Base-by-base conservation (phyloP, 78 protist genomes). In the slime mould (Dictyostelium discoideum) region DNA sequence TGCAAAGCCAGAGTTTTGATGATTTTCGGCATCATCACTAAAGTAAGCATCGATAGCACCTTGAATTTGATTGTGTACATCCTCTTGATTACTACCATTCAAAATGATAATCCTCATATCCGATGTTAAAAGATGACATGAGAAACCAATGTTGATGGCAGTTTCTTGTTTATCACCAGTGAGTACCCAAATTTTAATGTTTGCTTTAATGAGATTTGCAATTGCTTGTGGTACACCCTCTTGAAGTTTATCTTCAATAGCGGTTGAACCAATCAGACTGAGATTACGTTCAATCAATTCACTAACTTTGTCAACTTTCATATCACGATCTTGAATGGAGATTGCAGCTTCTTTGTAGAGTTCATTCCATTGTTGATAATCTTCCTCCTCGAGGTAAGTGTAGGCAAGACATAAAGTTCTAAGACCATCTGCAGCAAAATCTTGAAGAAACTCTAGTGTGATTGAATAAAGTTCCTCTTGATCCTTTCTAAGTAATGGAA, bases 131-230 rank as follows among this genome's bases (percentile, higher is more conserved):
- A 98, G 94, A 26, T 95, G 86, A 95, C 99, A 98, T 2, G 99
- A 92, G 84, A 87, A 78, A 39, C 97, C 99, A 74, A 99, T 98
- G 94, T 98, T 98, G 72, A 96, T 87, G 24, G 99, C 99, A 5
- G 99, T 98, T 90, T 98, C 99, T 63, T 74, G 92, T 87, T 99
- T 99, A 97, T 99, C 99, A 72, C 99, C 99, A 20, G 99, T 92
- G 39, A 95, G 92, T n/a, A 95, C 97, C 98, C 98, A 97, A 14
- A 97, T 14, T n/a, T 86, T 92, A 65, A 98, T 85, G 24, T 92
- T 96, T 50, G 98, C 99, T 16, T 85, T 65, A 44, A 60, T 40
- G 11, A 98, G 77, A 9, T 13, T 63, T 13, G 78, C 93, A 78
- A 98, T 93, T 10, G 98, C 92, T 16, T 81, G 94, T 5, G 99